phyloP scores from a whole-genome alignment of 106 monocot genomes.

The Dendrobium huoshanense region DNA sequence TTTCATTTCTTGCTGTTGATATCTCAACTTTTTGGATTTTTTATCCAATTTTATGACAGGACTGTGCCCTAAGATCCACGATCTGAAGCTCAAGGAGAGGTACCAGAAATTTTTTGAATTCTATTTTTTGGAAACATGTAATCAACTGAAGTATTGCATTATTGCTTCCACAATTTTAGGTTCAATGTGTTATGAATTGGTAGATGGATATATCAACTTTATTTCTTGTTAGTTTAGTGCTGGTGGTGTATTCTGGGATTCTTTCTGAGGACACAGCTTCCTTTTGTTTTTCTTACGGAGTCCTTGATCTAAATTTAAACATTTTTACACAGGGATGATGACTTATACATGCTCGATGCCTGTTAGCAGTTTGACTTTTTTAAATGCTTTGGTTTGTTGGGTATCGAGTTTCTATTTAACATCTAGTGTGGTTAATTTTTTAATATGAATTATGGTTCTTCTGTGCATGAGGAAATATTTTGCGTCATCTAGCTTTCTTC shows the following conservation, averaged over 20 bases:
- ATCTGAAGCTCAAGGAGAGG: slow-evolving; percentile 30
- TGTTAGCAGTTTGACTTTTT: not conserved
- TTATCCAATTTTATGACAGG: slow-evolving; percentile 6
- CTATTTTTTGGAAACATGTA: not conserved
- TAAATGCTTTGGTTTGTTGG: not conserved
- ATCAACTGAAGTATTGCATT: not conserved
- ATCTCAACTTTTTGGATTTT: not conserved
- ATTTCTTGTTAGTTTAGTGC: not conserved
- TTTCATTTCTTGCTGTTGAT: not conserved
- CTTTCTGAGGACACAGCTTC: not conserved
- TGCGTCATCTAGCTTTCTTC: not conserved
- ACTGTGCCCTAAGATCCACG: slow-evolving; percentile 22
- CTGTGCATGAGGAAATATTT: not conserved
- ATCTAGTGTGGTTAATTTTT: not conserved
- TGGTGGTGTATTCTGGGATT: not conserved
- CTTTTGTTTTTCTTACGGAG: not conserved
- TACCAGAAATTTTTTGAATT: not conserved
- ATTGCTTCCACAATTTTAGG: not conserved
- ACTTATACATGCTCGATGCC: not conserved
- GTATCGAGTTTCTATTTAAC: not conserved
- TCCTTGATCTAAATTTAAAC: not conserved
- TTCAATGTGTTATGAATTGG: not conserved
- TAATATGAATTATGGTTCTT: not conserved
- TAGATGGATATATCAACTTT: not conserved
- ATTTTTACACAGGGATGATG: not conserved